Evolutionary conservation across 2,329 filamentous ascomycete species (phyloP).

Genomic region (Phialophora expanda): DNA sequence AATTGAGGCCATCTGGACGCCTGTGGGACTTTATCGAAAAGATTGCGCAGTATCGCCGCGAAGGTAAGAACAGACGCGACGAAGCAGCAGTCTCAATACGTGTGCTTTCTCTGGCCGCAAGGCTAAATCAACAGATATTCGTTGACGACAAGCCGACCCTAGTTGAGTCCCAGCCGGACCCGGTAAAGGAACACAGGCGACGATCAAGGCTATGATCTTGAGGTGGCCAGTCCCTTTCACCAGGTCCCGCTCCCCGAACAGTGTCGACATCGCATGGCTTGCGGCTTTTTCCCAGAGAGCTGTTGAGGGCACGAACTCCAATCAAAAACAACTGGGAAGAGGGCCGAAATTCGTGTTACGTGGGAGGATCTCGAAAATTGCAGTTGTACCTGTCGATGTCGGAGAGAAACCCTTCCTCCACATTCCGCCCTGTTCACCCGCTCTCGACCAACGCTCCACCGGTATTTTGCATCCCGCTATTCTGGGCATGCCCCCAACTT

Average conservation of each 20-base stretch:
- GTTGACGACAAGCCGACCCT: conserved; percentile 47
- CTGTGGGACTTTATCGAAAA: conserved; percentile 92
- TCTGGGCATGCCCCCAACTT: background rate
- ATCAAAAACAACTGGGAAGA: background rate
- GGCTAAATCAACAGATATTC: conserved; percentile 73
- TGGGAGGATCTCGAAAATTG: background rate
- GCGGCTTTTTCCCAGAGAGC: background rate
- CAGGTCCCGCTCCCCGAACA: background rate
- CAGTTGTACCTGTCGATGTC: background rate
- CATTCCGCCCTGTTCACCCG: conserved; percentile 37
- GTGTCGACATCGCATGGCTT: background rate
- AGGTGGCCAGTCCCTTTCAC: conserved; percentile 40
- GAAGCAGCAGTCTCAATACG: conserved; percentile 84
- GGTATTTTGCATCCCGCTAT: conserved; percentile 38
- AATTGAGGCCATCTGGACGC: conserved; percentile 71
- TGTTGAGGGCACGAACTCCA: background rate
- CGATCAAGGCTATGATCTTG: conserved; percentile 25
- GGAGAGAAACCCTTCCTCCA: conserved; percentile 35
- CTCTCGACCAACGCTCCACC: background rate
- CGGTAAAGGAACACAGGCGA: conserved; percentile 22
- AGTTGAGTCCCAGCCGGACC: conserved; percentile 4
- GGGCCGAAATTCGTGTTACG: background rate
- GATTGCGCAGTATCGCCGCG: conserved; percentile 79
- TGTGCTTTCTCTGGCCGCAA: conserved; percentile 77
- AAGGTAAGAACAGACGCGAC: conserved; percentile 96